Evolutionary conservation across 2,329 filamentous ascomycete species (phyloP), one percentile per base, ranked within the genome.

Genomic region (Eutypa lata): DNA sequence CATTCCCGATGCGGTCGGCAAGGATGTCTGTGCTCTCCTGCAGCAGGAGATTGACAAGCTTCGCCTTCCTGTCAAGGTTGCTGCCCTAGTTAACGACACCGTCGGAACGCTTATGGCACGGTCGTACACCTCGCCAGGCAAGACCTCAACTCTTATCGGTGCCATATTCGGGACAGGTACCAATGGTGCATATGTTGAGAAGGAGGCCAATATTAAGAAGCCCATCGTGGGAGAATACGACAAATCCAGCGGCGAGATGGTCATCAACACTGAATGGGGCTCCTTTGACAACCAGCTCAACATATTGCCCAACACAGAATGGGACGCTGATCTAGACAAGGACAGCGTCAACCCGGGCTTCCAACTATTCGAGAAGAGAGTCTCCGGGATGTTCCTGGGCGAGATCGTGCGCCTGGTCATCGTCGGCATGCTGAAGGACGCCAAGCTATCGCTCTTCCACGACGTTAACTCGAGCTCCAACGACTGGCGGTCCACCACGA

Each of bases 351-450:
- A 99, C 72, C 93, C 92, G 0, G 94, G 94, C 24, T 85, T 96
- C 56, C 94, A 99, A 69, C 96, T 97, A 90, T 99, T 97, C 67
- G 94, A 99, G 77, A 99, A 99, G 81, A 89, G 93, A 47, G 88
- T 99, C 16, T 96, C 91, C 0, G 94, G 94, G 69, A 97, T 99
- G 93, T 99, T 97, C 76, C 73, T 99, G 47, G 94, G 94, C 51
- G 94, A 99, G 71, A 92, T 97, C 57, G 80, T 97, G 51, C 88
- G 94, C 51, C 80, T 90, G 44, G 86, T 87, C 16, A 75, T 97
- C 21, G 70, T 94, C 48, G 79, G 84, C 53, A 81, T 97, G 68
- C 76, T 92, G 65, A 81, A 88, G 62, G 81, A 90, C 61, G 77
- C 85, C 26, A 70, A 79, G 1, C 74, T 88, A 7, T 78, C 85